Conservation (phyloP, 257 asterid species). For the Solanum neorickii region DNA sequence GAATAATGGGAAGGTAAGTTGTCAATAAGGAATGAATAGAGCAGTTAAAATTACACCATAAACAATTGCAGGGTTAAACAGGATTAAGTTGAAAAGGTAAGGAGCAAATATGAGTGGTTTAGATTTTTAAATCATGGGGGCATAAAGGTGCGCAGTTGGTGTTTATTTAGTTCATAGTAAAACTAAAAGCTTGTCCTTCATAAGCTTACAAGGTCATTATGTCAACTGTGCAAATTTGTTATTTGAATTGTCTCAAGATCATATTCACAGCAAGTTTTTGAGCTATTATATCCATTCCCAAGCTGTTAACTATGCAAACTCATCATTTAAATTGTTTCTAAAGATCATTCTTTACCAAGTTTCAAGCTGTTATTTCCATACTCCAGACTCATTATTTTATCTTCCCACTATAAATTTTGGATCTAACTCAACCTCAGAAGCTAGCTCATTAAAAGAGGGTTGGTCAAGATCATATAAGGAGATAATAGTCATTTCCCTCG, state of each 20-base stretch:
- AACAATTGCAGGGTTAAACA: neutral
- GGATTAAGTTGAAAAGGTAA: neutral
- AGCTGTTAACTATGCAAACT: neutral
- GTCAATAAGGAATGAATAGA: neutral
- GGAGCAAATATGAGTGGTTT: neutral
- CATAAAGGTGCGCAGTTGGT: neutral
- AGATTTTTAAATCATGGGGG: neutral
- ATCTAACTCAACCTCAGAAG: neutral
- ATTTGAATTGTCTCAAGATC: neutral
- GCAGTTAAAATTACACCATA: neutral
- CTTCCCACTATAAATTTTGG: neutral
- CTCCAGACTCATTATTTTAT: neutral
- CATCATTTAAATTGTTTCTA: neutral
- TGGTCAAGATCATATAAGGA: neutral
- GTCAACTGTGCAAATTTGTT: neutral
- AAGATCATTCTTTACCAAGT: neutral
- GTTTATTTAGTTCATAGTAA: neutral
- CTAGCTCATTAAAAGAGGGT: neutral
- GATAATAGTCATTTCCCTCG: neutral
- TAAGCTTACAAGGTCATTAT: neutral
- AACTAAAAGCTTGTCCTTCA: neutral
- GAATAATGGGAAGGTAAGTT: conserved; percentile 5
- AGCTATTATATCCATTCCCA: neutral
- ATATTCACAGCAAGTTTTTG: neutral
- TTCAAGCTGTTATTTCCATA: neutral